Evolutionary conservation across 2,329 filamentous ascomycete genomes (phyloP).

Genomic region (Pseudocercospora ulei): DNA sequence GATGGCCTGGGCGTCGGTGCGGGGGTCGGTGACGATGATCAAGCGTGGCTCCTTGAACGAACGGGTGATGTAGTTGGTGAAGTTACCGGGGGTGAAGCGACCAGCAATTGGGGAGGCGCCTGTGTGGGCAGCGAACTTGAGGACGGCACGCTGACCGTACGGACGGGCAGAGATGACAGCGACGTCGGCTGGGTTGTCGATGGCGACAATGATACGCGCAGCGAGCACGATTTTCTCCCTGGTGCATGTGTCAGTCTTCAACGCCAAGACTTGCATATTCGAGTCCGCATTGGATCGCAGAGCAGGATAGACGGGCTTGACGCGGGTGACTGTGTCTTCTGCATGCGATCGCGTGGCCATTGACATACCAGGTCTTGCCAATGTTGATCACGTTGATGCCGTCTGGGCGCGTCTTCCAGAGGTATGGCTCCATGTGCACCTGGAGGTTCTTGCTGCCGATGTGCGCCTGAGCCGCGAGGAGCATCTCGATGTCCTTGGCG

Average conservation of each 20-base stretch:
- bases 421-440: conserved; percentile 98
- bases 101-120: conserved; percentile 96
- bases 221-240: conserved; percentile 99
- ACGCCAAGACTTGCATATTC: conserved; percentile 3
- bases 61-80: conserved; percentile 99
- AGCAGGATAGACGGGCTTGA: neutral
- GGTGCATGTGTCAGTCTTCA: conserved; percentile 17
- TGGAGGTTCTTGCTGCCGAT: conserved; percentile 98
- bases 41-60: conserved; percentile 99
- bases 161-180: conserved; percentile 99
- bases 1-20: conserved; percentile 99
- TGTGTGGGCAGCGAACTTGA: conserved; percentile 99
- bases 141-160: conserved; percentile 97
- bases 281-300: neutral
- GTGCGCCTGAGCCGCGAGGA: conserved; percentile 92
- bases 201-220: conserved; percentile 94
- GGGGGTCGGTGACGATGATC: conserved; percentile 98
- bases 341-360: neutral
- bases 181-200: conserved; percentile 99
- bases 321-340: neutral
- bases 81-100: conserved; percentile 99
- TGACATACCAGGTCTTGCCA: conserved; percentile 93
- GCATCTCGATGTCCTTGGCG: conserved; percentile 97
- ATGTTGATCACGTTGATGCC: conserved; percentile 99
- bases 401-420: conserved; percentile 98